These are phyloP conservation scores for Annulohypoxylon moriforme DNA, from an alignment of 495 filamentous ascomycete genomes.

Conservation along the genomic window DNA sequence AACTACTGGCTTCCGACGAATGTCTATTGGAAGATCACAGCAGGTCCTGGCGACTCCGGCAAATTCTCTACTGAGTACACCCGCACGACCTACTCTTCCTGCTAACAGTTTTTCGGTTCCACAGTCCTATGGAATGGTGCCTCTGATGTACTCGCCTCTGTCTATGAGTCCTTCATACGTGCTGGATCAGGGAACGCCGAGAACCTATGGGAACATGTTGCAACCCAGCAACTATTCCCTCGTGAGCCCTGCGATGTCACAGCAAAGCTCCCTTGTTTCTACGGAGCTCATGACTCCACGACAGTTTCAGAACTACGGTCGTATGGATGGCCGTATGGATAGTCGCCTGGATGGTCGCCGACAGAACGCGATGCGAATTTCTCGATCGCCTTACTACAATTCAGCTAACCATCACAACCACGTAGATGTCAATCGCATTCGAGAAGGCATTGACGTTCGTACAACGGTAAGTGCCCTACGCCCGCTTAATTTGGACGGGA, in stretches of 20 bases:
- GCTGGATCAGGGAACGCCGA: constrained; percentile 52
- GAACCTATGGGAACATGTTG: constrained; percentile 45
- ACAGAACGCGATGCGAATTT: constrained; percentile 55
- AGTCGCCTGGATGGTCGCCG: constrained; percentile 51
- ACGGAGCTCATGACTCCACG: constrained; percentile 43
- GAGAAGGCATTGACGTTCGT: constrained; percentile 73
- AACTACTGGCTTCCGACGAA: constrained; percentile 35
- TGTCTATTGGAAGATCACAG: constrained; percentile 44
- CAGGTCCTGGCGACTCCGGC: constrained; percentile 28
- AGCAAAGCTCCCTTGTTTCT: constrained; percentile 29
- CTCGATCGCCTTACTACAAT: constrained; percentile 55
- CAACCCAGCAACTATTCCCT: constrained; percentile 49
- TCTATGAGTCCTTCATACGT: constrained; percentile 46
- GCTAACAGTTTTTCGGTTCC: constrained; percentile 32
- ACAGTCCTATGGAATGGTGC: constrained; percentile 51
- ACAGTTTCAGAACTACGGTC: constrained; percentile 44
- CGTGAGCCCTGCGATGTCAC: constrained; percentile 47
- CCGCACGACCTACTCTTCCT: constrained; percentile 49
- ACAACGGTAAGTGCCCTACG: constrained; percentile 69
- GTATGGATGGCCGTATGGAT: constrained; percentile 50
- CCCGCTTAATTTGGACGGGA: constrained; percentile 21
- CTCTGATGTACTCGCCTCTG: constrained; percentile 49
- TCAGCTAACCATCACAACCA: constrained; percentile 68
- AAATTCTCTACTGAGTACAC: constrained; percentile 50
- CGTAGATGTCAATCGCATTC: constrained; percentile 74